These are phyloP conservation scores for Euphorbia schlechtendalii DNA, from an alignment of 441 rosid genomes.

Conservation along the genomic window DNA sequence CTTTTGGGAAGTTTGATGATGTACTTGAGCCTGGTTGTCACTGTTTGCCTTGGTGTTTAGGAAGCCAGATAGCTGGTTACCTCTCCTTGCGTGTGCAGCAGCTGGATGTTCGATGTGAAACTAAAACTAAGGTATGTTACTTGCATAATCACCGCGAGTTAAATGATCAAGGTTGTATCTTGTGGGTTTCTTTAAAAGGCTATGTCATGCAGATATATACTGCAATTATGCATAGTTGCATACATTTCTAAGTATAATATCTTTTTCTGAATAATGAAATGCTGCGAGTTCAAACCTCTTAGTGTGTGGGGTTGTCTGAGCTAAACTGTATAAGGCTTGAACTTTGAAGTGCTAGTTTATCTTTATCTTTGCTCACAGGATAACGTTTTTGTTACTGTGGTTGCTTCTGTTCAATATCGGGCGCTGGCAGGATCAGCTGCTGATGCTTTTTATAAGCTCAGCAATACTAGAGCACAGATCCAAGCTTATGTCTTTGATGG, in stretches of 20 bases:
- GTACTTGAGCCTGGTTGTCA: constrained; percentile 34
- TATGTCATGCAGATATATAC: not conserved
- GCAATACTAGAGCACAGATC: constrained; percentile 54
- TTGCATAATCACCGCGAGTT: no score
- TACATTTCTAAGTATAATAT: not conserved
- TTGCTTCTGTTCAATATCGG: constrained; percentile 69
- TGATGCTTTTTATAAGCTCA: constrained; percentile 66
- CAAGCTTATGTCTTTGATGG: constrained; percentile 71
- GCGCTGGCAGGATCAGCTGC: constrained; percentile 42
- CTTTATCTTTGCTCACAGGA: constrained; percentile 34
- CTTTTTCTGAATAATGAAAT: not conserved
- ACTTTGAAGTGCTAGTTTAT: not conserved
- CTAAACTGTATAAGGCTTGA: no score
- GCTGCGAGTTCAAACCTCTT: constrained; percentile 4
- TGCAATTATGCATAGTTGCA: no score
- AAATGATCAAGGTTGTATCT: not conserved
- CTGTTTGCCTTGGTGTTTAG: constrained; percentile 35
- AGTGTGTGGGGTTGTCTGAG: not conserved
- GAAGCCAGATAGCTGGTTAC: constrained; percentile 26
- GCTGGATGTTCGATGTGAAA: constrained; percentile 56
- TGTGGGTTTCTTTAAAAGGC: not conserved
- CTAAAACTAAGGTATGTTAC: constrained; percentile 31
- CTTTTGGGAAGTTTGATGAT: constrained; percentile 33
- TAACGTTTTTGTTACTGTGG: constrained; percentile 65
- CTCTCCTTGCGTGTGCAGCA: constrained; percentile 36